Conservation (phyloP, 2,329 filamentous ascomycete genomes). For the Teratosphaeria nubilosa region DNA sequence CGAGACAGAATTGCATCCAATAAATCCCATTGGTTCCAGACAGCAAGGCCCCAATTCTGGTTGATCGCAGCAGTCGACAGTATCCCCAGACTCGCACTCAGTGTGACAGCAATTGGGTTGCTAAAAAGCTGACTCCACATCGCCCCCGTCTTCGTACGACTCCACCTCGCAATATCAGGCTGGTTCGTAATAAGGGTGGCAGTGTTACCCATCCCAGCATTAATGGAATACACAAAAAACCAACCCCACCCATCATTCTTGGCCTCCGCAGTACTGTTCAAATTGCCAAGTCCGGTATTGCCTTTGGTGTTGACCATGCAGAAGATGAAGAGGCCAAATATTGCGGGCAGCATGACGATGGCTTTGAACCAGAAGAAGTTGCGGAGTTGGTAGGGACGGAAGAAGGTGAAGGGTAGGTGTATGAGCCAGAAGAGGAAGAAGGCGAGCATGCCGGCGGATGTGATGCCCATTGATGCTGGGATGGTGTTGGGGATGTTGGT, state of each 20-base stretch:
- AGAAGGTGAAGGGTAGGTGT: slow-evolving; percentile 28
- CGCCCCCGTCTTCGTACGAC: slow-evolving; percentile 28
- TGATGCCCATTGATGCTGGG: slow-evolving; percentile 22
- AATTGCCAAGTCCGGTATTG: slow-evolving; percentile 22
- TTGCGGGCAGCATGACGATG: slow-evolving; percentile 27
- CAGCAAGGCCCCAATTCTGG: slow-evolving; percentile 29
- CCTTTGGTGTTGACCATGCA: slow-evolving; percentile 27
- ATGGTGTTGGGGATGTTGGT: slow-evolving; percentile 24
- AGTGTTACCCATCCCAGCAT: slow-evolving; percentile 30
- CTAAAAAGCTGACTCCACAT: slow-evolving; percentile 35
- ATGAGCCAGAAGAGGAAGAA: slow-evolving; percentile 26
- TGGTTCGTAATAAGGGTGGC: slow-evolving; percentile 38
- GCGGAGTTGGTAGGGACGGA: slow-evolving; percentile 36
- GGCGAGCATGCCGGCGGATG: slow-evolving; percentile 24
- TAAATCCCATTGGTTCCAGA: slow-evolving; percentile 24
- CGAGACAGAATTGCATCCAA: slow-evolving; percentile 25
- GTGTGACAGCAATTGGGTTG: slow-evolving; percentile 33
- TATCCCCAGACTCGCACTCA: slow-evolving; percentile 36
- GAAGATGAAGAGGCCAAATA: slow-evolving; percentile 27
- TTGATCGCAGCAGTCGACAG: slow-evolving; percentile 35
- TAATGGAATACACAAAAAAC: slow-evolving; percentile 34
- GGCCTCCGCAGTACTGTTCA: slow-evolving; percentile 37
- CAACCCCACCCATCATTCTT: slow-evolving; percentile 24
- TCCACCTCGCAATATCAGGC: slow-evolving; percentile 34
- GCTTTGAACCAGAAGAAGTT: slow-evolving; percentile 38